phyloP scores from a whole-genome alignment of 371 early-diverging fungal species.

The Lichtheimia hyalospora region DNA sequence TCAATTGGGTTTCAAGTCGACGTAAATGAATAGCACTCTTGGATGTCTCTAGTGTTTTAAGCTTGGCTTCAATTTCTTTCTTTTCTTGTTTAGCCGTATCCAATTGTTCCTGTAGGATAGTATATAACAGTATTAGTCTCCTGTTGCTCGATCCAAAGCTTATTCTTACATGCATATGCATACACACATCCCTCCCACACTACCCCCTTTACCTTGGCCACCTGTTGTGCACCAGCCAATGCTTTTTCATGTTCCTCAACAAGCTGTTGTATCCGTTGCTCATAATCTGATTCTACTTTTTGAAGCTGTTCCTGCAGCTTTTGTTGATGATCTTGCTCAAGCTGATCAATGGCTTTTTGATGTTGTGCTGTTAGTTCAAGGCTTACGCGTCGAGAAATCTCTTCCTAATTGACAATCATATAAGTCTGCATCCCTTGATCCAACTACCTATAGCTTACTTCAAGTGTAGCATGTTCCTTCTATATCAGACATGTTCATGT shows the following conservation, averaged over 20 bases:
- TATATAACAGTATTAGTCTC: too few species aligned
- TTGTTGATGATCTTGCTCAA: background rate
- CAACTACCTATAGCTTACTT: background rate
- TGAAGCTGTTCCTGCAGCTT: background rate
- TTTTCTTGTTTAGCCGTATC: too few species aligned
- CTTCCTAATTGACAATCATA: background rate
- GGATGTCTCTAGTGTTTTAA: too few species aligned
- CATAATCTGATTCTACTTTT: background rate
- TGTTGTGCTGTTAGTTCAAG: conserved; percentile 6
- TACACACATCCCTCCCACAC: too few species aligned
- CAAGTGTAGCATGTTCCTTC: background rate
- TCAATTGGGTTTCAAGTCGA: conserved; percentile 28
- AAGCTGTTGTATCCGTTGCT: too few species aligned
- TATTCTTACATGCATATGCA: too few species aligned
- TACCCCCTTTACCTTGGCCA: too few species aligned
- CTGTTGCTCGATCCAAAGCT: too few species aligned
- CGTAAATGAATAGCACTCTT: conserved; percentile 14
- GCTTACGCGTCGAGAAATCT: background rate
- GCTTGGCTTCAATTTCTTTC: too few species aligned
- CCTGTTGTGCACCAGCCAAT: too few species aligned
- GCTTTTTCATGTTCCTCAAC: too few species aligned
- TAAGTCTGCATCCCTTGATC: background rate
- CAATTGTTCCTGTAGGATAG: too few species aligned
- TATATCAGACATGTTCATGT: background rate
- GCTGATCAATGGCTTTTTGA: background rate